Evolutionary conservation across 202 grass and related monocot genomes (phyloP), one percentile per base, ranked within the genome.

Genomic region (Schoenoplectus triqueter): DNA sequence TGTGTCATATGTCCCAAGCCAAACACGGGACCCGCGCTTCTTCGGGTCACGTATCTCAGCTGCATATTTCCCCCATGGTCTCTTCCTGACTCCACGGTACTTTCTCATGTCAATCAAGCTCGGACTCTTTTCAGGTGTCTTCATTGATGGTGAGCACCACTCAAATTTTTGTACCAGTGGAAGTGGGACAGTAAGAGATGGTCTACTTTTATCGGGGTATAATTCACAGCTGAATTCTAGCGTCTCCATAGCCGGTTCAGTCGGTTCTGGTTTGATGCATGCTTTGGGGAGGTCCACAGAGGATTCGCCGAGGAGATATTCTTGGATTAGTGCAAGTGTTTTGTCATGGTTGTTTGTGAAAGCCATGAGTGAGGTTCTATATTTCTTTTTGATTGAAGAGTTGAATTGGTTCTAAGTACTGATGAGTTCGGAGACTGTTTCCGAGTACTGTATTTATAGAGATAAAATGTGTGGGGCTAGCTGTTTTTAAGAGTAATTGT

Each of bases 11-110:
- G 97, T 99, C 74, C 97, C 97, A 62, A 99, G 93, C 97, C 97
- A 99, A 66, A 97, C 89, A 69, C 97, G 87, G 21, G 97, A 94
- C 15, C 97, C 93, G 10, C 88, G 90, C 82, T 82, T 88, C 79
- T 99, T 97, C 0, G 97, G 92, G 83, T 99, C 97, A 0, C 97
- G 92, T 89, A 99, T 99, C 93, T 99, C 97, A 66, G 97, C 92
- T n/a, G 97, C 93, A 31, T 88, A 99, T 91, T 97, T 99, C 44
- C 97, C 97, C 97, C 97, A 99, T 54, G 97, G 97, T 70, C 97
- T 89, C 97, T 92, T 90, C 67, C 97, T 88, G 73, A 99, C 97
- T 21, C 97, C 97, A 20, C 97, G 92, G 89, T 97, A 99, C 89
- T 93, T 92, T 2, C 85, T 89, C 81, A 83, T 82, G 5, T 85